Evolutionary conservation across 495 filamentous ascomycete genomes (phyloP).

Genomic region (Thermothielavioides terrestris): DNA sequence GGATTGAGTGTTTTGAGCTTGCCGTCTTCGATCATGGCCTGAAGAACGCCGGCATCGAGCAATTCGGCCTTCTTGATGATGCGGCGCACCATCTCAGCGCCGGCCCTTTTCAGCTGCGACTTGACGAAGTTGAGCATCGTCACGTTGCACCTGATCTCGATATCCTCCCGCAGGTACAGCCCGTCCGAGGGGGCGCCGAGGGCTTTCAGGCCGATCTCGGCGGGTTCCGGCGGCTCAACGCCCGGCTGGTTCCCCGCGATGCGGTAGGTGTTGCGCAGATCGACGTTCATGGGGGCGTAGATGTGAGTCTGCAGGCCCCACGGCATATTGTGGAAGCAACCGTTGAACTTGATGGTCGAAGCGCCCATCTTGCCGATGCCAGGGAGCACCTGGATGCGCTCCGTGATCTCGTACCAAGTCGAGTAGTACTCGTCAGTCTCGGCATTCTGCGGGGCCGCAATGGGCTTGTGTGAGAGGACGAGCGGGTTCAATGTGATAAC

Average conservation of each 20-base stretch:
- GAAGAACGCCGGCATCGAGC: slow-evolving; percentile 39
- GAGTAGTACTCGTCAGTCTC: slow-evolving; percentile 60
- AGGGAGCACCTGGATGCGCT: slow-evolving; percentile 59
- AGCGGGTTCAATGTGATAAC: slow-evolving; percentile 74
- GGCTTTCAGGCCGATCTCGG: slow-evolving; percentile 47
- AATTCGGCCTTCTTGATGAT: slow-evolving; percentile 59
- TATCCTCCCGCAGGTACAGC: slow-evolving; percentile 66
- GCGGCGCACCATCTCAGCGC: slow-evolving; percentile 54
- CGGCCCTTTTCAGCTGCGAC: slow-evolving; percentile 56
- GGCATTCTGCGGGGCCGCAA: slow-evolving; percentile 55
- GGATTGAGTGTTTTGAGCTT: slow-evolving; percentile 44
- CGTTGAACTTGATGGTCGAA: slow-evolving; percentile 62
- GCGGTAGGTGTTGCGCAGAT: slow-evolving; percentile 44
- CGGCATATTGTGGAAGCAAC: slow-evolving; percentile 62
- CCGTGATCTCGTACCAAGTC: slow-evolving; percentile 59
- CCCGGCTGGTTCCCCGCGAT: slow-evolving; percentile 55
- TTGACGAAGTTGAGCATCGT: slow-evolving; percentile 60
- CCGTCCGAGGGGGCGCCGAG: slow-evolving; percentile 51
- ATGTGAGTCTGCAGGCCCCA: slow-evolving; percentile 66
- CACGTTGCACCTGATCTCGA: slow-evolving; percentile 65
- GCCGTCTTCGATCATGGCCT: slow-evolving; percentile 43
- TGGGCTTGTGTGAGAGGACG: slow-evolving; percentile 55
- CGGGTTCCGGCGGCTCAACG: slow-evolving; percentile 46
- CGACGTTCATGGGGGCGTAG: slow-evolving; percentile 53
- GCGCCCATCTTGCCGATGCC: slow-evolving; percentile 50